Conservation (phyloP, 1,284 basidiomycete genomes). For the Tilletia setariae region DNA sequence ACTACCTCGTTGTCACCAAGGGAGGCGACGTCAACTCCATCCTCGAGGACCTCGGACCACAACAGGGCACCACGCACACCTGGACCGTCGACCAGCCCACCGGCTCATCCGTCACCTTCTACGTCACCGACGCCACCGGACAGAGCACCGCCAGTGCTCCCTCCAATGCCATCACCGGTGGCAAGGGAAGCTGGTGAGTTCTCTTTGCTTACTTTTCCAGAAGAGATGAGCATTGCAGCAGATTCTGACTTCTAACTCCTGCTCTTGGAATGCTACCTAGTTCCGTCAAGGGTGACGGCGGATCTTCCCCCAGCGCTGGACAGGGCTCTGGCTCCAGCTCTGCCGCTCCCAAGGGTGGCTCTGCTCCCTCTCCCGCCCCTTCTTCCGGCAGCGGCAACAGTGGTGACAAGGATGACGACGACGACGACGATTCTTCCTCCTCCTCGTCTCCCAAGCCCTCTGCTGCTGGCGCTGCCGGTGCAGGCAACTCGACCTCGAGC, state of each 20-base stretch:
- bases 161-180: slow-evolving; percentile 22
- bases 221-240: too few species aligned
- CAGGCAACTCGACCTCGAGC: background rate
- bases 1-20: background rate
- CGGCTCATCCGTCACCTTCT: slow-evolving; percentile 24
- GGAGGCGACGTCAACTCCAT: slow-evolving; percentile 17
- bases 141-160: slow-evolving; percentile 22
- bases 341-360: background rate
- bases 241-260: background rate
- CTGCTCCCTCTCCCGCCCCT: too few species aligned
- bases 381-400: too few species aligned
- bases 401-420: too few species aligned
- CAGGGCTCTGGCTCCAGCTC: background rate
- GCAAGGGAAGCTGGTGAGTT: slow-evolving; percentile 26
- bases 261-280: background rate
- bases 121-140: slow-evolving; percentile 30
- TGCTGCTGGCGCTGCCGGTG: too few species aligned
- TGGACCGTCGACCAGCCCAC: slow-evolving; percentile 18
- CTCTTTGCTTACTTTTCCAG: background rate
- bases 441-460: too few species aligned
- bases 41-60: background rate
- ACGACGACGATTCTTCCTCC: too few species aligned
- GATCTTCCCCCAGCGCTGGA: background rate
- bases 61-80: background rate
- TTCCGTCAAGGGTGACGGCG: background rate